Base-by-base conservation (phyloP, 2,329 filamentous ascomycete genomes). In the Colletotrichum tropicicola region DNA sequence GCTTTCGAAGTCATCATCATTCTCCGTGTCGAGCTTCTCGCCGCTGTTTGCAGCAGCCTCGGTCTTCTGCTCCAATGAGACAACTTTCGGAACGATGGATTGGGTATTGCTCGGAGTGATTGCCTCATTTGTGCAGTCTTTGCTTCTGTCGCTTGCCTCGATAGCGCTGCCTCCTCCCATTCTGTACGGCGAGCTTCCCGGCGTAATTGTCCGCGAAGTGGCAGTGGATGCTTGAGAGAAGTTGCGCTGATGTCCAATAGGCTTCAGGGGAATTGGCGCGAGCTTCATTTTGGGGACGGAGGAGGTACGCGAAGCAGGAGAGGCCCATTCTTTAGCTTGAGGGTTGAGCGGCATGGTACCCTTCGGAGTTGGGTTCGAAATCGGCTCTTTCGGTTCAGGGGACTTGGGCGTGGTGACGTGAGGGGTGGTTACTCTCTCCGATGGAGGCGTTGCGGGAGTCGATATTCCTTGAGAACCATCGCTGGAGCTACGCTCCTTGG, bases 261-360 rank as follows among this genome's bases (percentile, higher is more conserved):
- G 30, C 19, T 41, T 53, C 32, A 65, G 19, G 9, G 58, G 58
- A 32, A 65, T 48, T 17, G 62, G 62, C 12, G 59, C 62, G 17
- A 55, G 49, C 35, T 49, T 59, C 19, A 56, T 25, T 23, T 6
- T 13, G 15, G 15, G 2, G 21, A 23, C 15, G 25, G 23, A 25
- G 8, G 32, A 7, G 15, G 12, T 28, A 25, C 25, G 21, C 49
- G 21, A 12, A 49, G 15, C 12, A 21, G 57, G 49, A 21, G 61
- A 56, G 12, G 54, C 15, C 30, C 61, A 62, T 15, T 55, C 61
- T 19, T 61, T 61, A 27, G 57, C 57, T 23, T 32, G n/a, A 10
- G 61, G 49, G n/a, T 65, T 65, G 9, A n/a, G n/a, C n/a, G n/a
- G n/a, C n/a, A 56, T 35, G 32, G 32, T n/a, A n/a, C n/a, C n/a